Evolutionary conservation across 345 rosid species (phyloP).

Genomic region (Eucalyptus lansdowneana): DNA sequence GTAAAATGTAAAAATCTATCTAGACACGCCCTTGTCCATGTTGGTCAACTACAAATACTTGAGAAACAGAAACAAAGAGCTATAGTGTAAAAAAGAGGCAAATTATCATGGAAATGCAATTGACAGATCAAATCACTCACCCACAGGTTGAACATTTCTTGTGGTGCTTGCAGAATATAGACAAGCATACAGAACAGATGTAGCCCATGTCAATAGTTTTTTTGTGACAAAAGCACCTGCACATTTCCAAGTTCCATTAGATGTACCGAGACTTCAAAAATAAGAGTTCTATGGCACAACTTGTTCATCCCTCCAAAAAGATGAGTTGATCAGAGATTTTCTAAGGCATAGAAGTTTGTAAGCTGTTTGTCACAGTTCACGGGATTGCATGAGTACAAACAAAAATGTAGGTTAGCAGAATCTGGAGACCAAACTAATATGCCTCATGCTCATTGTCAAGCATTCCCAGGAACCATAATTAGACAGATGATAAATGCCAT

Average conservation of each 20-base stretch:
- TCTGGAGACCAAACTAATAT: background rate
- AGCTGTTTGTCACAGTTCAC: background rate
- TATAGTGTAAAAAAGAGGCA: background rate
- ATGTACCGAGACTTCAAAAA: background rate
- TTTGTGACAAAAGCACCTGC: slow-evolving; percentile 96
- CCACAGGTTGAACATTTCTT: slow-evolving; percentile 91
- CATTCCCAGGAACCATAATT: background rate
- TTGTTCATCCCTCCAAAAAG: background rate
- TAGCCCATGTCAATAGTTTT: slow-evolving; percentile 93
- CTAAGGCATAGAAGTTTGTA: background rate
- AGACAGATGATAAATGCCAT: background rate
- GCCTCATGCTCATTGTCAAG: background rate
- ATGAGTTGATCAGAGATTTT: background rate
- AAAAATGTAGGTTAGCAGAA: background rate
- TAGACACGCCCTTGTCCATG: background rate
- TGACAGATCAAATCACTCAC: slow-evolving; percentile 22
- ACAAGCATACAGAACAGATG: slow-evolving; percentile 87
- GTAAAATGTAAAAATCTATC: background rate
- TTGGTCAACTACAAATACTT: background rate
- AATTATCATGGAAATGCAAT: background rate
- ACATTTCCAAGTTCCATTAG: background rate
- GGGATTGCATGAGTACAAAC: background rate
- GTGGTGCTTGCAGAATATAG: slow-evolving; percentile 91
- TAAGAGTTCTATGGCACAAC: background rate
- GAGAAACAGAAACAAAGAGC: background rate